Conservation (phyloP, 148 eudicot species). For the Nepenthes mirabilis region DNA sequence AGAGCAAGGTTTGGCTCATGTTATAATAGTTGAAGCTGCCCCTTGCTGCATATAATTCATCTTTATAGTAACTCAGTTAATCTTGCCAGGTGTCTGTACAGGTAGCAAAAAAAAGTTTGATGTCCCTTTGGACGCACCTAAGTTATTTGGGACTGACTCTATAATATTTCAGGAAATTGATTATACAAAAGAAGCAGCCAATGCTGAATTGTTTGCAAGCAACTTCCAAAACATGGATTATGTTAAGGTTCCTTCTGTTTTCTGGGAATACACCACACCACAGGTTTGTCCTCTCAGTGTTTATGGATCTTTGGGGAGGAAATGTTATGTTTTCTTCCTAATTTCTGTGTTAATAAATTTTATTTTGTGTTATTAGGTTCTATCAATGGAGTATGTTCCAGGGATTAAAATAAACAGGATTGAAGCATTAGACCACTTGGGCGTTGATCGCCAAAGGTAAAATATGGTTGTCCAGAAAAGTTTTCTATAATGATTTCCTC, state of each 20-base stretch:
- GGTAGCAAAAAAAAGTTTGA: not conserved
- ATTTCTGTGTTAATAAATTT: constrained; percentile 13
- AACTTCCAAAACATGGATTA: constrained; percentile 79
- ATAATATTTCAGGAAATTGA: constrained; percentile 62
- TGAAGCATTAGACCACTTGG: constrained; percentile 84
- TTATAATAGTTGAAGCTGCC: no score
- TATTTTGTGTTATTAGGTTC: constrained; percentile 38
- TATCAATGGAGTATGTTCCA: constrained; percentile 98
- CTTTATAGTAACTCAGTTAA: not conserved
- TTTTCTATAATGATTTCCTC: not conserved
- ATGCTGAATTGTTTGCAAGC: constrained; percentile 82
- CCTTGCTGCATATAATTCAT: not conserved
- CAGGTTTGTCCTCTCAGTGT: constrained; percentile 45
- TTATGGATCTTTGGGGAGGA: constrained; percentile 3
- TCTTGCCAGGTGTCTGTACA: not conserved
- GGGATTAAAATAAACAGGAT: constrained; percentile 98
- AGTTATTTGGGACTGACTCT: constrained; percentile 1
- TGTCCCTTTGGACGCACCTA: not conserved
- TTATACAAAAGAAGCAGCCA: constrained; percentile 95
- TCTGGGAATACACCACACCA: constrained; percentile 93
- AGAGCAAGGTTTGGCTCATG: no score
- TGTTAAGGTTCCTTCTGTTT: constrained; percentile 81
- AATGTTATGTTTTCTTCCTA: constrained; percentile 3
- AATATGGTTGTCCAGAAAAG: not conserved
- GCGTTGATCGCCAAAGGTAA: constrained; percentile 92